Evolutionary conservation across 306 rosid species (phyloP), one percentile per base, ranked within the genome.

Genomic region (Dicorynia guianensis): DNA sequence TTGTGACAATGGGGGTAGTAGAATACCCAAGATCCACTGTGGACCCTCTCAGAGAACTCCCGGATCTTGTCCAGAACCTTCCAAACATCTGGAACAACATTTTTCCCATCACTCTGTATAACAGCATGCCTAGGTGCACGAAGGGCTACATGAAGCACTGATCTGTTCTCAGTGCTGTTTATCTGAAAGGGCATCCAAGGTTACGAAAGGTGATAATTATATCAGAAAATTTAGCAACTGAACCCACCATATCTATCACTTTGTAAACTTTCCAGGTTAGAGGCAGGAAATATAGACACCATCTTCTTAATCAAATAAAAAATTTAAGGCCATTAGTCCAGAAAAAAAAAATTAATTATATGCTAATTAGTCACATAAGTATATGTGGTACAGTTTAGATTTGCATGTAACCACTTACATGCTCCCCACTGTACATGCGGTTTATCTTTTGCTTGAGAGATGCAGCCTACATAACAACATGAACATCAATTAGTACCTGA

Each of bases 81-180:
- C 97, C 97, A 93, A 83, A 93, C 96, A 53, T 90, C 96, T 14
- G 92, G 86, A 70, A 93, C 89, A 63, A 93, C 93, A 75, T 93
- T 93, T 49, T 86, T 90, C 71, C 96, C 96, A 67, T 93, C 89
- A 84, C 87, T 80, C 48, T 85, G 75, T 69, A 90, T 85, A 65
- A 83, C 85, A 34, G 87, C 71, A 61, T 85, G 93, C 71, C 92
- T 90, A 48, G 93, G 64, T 63, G 93, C 92, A 75, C 97, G 97
- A 48, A 93, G 97, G 76, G 97, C 93, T 49, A 90, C 92, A 81
- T 93, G 97, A 81, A 93, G 92, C 47, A 93, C 96, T 4, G 97
- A 69, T 76, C 96, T 88, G 84, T 87, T 77, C 82, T 92, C 97
- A 3, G 96, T 92, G 80, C 91, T 90, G 81, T 90, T 92, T 76